Base-by-base conservation (phyloP, 2,329 filamentous ascomycete genomes). In the Diaporthe sp. region DNA sequence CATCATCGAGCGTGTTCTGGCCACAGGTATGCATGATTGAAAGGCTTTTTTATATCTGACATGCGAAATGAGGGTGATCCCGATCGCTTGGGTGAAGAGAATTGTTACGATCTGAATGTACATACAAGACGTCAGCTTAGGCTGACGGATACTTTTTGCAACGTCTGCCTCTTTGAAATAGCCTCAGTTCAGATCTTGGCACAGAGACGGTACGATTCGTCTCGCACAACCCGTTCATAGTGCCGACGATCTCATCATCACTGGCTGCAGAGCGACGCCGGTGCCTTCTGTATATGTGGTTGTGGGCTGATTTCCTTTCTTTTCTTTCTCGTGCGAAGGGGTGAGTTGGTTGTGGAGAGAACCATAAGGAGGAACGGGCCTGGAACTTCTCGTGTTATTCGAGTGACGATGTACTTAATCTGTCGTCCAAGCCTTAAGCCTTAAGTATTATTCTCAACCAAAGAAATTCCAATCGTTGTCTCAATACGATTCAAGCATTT, bases 21-120 rank as follows among this genome's bases (percentile, higher is more conserved):
- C 55, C 28, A 17, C 55, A 58, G 31, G 31, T 58, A 37, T 58
- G 17, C 7, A 4, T 58, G 28, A 58, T 58, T 37, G 55, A 58
- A 6, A 58, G 12, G 12, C 4, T 3, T 17, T 17, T 9, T 28
- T 17, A 34, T 42, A 4, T 42, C 58, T 61, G 37, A 42, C 37
- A 61, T 28, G 58, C 37, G n/a, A 61, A 61, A 9, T 44, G 58
- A 61, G 58, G 58, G 58, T 61, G 58, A 61, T 61, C 58, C 22
- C 34, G 22, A 61, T 61, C 37, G 58, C 58, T 61, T 61, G 58
- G 58, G 37, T 61, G n/a, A 55, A 55, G 51, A 31, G 51, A 6
- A 13, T 17, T 55, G 51, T 31, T 55, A 31, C 25, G 25, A 55
- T 15, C 51, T 15, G 12, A 15, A 55, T 4, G 51, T 15, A 15